Evolutionary conservation across 176 grass and related monocot genomes (phyloP), one percentile per base, ranked within the genome.

Genomic region (Triticum urartu): DNA sequence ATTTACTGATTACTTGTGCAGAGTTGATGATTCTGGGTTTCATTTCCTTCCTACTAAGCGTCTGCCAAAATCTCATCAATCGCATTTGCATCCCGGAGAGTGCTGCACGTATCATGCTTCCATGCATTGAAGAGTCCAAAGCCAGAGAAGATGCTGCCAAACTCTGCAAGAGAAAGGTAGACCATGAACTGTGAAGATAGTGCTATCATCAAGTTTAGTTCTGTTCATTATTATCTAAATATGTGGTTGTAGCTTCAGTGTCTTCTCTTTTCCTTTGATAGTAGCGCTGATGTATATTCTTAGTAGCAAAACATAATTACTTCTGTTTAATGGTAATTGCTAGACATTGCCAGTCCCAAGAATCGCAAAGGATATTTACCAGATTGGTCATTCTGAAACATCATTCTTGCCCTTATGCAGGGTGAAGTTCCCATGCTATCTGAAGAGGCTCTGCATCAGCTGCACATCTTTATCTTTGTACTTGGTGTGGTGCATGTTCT

Each of bases 381-480:
- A 62, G 50, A 64, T 64, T 75, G n/a, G 7, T 60, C 60, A 75
- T 78, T 76, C 17, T 66, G 5, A 47, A 20, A 68, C 75, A 67
- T 38, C 39, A 65, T 59, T 83, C 25, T 87, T 63, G 36, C 52
- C 22, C 75, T 66, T 62, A 17, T 85, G 56, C 83, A 94, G 87
- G 92, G 87, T 42, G 66, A 94, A 81, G 90, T 92, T 39, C 92
- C 90, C 48, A 76, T 94, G 58, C 56, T 94, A 81, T 90, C 90
- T 58, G 70, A 88, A 68, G 90, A 92, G 79, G 92, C 87, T 63
- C 85, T 94, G 77, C 92, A 92, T 80, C 90, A 94, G 47, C 67
- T 94, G 26, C 92, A 92, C 66, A 94, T 94, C 64, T 94, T 94
- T 87, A 88, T 94, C 42, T 94, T 94, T 86, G 87, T 92, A 21